Evolutionary conservation across 2,329 filamentous ascomycete species (phyloP).

Genomic region (Monosporascus sp.): DNA sequence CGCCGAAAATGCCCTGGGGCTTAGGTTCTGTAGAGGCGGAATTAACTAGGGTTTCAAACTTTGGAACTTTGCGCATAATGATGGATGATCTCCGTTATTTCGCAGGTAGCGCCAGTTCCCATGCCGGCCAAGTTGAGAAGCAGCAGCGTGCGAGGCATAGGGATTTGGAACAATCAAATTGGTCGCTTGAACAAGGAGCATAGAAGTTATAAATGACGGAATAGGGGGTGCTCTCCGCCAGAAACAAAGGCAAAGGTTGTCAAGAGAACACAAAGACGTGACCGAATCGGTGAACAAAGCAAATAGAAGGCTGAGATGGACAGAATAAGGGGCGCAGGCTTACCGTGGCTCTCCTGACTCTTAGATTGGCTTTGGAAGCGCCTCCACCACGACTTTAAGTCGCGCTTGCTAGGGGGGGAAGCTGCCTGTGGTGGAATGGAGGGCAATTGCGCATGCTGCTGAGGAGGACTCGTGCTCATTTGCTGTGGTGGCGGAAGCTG

Average conservation of each 20-base stretch:
- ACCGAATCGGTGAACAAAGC: not conserved
- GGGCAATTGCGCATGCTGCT: constrained; percentile 14
- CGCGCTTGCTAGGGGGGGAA: constrained; percentile 78
- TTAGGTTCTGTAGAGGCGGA: constrained; percentile 33
- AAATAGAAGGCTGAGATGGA: not conserved
- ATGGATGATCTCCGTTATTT: not conserved
- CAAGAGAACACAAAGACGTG: not conserved
- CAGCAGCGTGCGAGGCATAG: too few species aligned
- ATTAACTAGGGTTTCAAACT: constrained; percentile 15
- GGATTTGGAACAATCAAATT: too few species aligned
- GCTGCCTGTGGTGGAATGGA: constrained; percentile 32
- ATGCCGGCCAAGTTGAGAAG: too few species aligned
- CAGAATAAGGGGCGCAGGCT: constrained; percentile 26
- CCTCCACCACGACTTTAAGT: constrained; percentile 96
- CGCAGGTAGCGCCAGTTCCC: not conserved
- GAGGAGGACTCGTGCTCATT: constrained; percentile 18
- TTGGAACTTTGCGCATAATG: constrained; percentile 10
- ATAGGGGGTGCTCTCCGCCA: not conserved
- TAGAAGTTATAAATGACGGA: not conserved
- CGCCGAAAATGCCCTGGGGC: constrained; percentile 81
- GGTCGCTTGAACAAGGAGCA: too few species aligned
- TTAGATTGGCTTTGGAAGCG: constrained; percentile 71
- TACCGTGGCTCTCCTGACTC: constrained; percentile 53
- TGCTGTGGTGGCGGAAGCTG: constrained; percentile 4
- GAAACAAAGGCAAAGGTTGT: not conserved